A percentile compares a stretch with the other conserved stretches of the same genome.
These are phyloP conservation scores for Pythium monospermum DNA, from an alignment of 352 stramenopile genomes.

Conservation along the genomic window DNA sequence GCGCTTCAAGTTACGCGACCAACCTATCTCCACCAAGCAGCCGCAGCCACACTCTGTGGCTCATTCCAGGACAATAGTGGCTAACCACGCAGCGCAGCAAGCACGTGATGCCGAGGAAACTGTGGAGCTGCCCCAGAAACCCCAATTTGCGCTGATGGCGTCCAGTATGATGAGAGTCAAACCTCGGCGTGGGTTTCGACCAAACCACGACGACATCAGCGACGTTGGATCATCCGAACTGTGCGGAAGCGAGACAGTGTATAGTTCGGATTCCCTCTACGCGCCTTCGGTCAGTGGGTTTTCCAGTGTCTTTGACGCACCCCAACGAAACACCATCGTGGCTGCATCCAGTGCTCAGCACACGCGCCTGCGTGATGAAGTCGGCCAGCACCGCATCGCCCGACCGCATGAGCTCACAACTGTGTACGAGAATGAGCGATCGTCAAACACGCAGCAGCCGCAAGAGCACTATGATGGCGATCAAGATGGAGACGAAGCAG, in stretches of 20 bases:
- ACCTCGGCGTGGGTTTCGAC: too few relatives aligned
- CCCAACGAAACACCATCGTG: background rate
- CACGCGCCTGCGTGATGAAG: background rate
- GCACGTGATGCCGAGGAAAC: too few relatives aligned
- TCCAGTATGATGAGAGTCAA: too few relatives aligned
- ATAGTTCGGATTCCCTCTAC: background rate
- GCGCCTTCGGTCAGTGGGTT: background rate
- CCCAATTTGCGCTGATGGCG: too few relatives aligned
- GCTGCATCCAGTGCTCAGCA: conserved; percentile 2
- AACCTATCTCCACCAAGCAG: background rate
- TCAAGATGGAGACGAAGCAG: background rate
- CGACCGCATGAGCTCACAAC: background rate
- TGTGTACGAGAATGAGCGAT: background rate
- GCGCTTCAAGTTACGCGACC: conserved; percentile 41
- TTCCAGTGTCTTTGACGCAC: background rate
- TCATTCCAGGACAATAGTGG: too few relatives aligned
- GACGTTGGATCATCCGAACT: background rate
- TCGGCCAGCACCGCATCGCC: background rate
- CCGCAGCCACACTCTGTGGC: too few relatives aligned
- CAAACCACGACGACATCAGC: background rate
- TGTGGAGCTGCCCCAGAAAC: too few relatives aligned
- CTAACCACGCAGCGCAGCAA: too few relatives aligned
- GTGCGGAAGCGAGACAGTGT: conserved; percentile 5
- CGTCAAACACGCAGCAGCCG: background rate
- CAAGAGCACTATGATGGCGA: background rate